Percentiles rank a stretch among this genome's conserved stretches.
Conservation (phyloP, 2,329 filamentous ascomycete genomes). For the Fusarium sp. region DNA sequence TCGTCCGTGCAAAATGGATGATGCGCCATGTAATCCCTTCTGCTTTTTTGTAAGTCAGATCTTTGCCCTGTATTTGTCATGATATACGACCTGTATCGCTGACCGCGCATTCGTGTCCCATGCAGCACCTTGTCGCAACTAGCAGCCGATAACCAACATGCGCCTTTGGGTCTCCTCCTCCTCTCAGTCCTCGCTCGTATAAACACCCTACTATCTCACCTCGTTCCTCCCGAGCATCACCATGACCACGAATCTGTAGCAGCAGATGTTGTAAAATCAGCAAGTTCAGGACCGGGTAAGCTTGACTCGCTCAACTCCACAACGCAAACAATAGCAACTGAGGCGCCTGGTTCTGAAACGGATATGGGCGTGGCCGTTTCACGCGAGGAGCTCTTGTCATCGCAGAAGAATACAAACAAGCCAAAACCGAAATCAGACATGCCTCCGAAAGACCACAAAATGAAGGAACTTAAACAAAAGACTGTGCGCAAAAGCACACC, state of each 20-base stretch:
- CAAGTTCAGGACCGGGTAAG: background rate
- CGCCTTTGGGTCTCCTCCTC: conserved; percentile 76
- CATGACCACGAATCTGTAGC: background rate
- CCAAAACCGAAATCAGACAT: conserved; percentile 3
- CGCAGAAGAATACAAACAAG: conserved; percentile 12
- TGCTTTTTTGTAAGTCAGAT: conserved; percentile 51
- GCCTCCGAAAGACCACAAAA: background rate
- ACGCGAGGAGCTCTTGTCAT: conserved; percentile 33
- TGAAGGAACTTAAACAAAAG: conserved; percentile 18
- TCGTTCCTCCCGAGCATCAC: conserved; percentile 45
- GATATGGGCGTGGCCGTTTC: conserved; percentile 49
- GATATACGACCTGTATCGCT: background rate
- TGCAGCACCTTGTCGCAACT: conserved; percentile 74
- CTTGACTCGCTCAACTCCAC: background rate
- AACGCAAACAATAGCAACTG: background rate
- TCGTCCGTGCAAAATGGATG: conserved; percentile 47
- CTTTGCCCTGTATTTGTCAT: background rate
- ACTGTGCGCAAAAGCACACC: conserved; percentile 6
- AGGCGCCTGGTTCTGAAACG: background rate
- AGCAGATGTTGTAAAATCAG: background rate
- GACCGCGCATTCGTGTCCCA: background rate
- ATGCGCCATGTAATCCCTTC: conserved; percentile 48
- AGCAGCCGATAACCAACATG: conserved; percentile 77
- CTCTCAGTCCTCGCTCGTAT: conserved; percentile 72
- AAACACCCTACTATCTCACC: conserved; percentile 55